Base-by-base conservation (phyloP, 345 rosid species). In the Corymbia maculata region DNA sequence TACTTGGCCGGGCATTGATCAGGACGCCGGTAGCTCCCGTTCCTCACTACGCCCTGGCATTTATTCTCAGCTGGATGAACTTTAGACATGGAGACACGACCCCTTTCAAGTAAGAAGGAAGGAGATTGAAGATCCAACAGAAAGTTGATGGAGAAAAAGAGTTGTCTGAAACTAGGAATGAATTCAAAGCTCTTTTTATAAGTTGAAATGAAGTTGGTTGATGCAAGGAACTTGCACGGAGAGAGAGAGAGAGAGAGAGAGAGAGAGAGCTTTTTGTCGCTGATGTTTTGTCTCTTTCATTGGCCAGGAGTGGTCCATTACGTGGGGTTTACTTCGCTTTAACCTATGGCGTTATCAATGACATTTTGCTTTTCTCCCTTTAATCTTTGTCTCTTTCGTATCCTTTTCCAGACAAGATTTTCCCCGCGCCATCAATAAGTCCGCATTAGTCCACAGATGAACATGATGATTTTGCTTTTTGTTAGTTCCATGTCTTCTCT, bases 1-100 rank as follows among this genome's bases (percentile, higher is more conserved):
- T 91, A 87, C 87, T 42, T 52, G 12, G 87, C 30, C 9, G 93
- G 89, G 50, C 89, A 47, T 42, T 36, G 52, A 61, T 15, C 21
- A 2, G 17, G 45, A 47, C 85, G 32, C n/a, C 30, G 13, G 55
- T 7, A 17, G 36, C 89, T 26, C 50, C 84, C 44, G 11, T 53
- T 22, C 14, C 80, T 70, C 1, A 12, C 59, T 55, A 42, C 14
- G 22, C 32, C n/a, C 88, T 70, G 14, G 9, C 68, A 86, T 13
- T 52, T 89, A 55, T 87, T 51, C 30, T 88, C 90, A 11, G 91
- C 88, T 0, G 95, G 95, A 88, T 93, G 90, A 85, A 93, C 88
- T 88, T 87, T 93, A 7, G 90, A 93, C 95, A 92, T 93, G 55
- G 32, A 61, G 59, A 49, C 36, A 16, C 88, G 49, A 75, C 84